Evolutionary conservation across 1,139 yeast species (phyloP), one percentile per base, ranked within the genome.

Genomic region (Saccharomycopsis hybrid): DNA sequence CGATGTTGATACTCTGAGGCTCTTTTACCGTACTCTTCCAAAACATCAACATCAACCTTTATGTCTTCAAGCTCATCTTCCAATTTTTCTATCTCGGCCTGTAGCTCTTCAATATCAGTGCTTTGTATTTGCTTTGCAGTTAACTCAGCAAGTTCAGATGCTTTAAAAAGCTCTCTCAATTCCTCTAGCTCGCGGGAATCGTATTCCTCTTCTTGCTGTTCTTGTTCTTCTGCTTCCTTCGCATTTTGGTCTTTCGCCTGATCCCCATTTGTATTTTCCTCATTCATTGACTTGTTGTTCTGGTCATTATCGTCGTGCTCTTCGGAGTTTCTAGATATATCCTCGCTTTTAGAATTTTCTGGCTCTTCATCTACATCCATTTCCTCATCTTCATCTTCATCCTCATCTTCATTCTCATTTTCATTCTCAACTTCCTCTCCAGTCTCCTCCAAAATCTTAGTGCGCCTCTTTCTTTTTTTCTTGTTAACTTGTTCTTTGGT

Each of bases 11-110:
- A 88, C 58, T 89, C 97, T 0, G 63, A 61, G 47, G 78, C 76
- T 55, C 94, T 78, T 46, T 69, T 65, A 1, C 87, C 84, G 62
- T 89, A 92, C 58, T 89, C 96, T 54, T 78, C 79, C 50, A 92
- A 70, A 2, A 87, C 77, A 54, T 84, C 90, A 54, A 84, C 73
- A 62, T 92, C 94, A 5, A 84, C 81, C 55, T 75, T 76, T 7
- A 82, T 78, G 36, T 73, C 73, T 13, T 74, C 74, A 61, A 86
- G 71, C 51, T 74, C 76, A 7, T 70, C 73, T 56, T 86, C 85
- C 38, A 86, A 64, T 25, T 68, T 70, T 4, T 69, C 75, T 41
- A 88, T 76, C 46, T 80, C 80, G 0, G 65, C 62, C 51, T 76
- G 74, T 11, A 87, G 66, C 2, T 62, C 65, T 3, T 73, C 78